Evolutionary conservation across 1,284 basidiomycete species (phyloP).

Genomic region (Irpex rosettiformis): DNA sequence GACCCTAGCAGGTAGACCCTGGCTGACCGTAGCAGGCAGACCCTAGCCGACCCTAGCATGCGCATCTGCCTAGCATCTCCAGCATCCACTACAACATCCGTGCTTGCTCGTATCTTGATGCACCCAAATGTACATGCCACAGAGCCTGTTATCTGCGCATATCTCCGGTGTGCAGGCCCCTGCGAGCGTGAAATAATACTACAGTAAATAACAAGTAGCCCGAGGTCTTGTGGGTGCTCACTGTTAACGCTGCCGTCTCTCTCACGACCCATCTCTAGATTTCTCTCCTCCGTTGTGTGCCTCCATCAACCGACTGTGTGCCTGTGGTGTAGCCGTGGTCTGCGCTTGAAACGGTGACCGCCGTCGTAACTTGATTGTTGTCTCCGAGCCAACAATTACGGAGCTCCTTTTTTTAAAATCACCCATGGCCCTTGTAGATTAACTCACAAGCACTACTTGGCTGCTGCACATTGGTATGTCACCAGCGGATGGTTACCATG

Average conservation of each 20-base stretch:
- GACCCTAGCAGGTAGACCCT: too few relatives aligned
- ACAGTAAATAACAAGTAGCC: not conserved
- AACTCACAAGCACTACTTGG: too few relatives aligned
- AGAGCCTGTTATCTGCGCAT: slow-evolving; percentile 17
- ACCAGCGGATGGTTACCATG: slow-evolving; percentile 1
- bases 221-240: slow-evolving; percentile 1
- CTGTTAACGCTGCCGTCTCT: not conserved
- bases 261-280: not conserved
- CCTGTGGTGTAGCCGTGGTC: not conserved
- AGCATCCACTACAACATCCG: too few relatives aligned
- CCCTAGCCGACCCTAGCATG: too few relatives aligned
- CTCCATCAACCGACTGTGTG: not conserved
- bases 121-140: not conserved
- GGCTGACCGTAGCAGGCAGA: too few relatives aligned
- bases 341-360: not conserved
- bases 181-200: not conserved
- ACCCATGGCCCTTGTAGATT: not conserved
- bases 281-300: not conserved
- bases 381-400: not conserved
- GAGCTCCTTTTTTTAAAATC: not conserved
- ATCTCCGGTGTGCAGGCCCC: slow-evolving; percentile 10
- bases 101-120: not conserved
- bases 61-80: too few relatives aligned
- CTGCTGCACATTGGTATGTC: not conserved
- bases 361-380: not conserved